Evolutionary conservation across 257 asterid species (phyloP), one percentile per base, ranked within the genome.

Genomic region (Ballota nigra): DNA sequence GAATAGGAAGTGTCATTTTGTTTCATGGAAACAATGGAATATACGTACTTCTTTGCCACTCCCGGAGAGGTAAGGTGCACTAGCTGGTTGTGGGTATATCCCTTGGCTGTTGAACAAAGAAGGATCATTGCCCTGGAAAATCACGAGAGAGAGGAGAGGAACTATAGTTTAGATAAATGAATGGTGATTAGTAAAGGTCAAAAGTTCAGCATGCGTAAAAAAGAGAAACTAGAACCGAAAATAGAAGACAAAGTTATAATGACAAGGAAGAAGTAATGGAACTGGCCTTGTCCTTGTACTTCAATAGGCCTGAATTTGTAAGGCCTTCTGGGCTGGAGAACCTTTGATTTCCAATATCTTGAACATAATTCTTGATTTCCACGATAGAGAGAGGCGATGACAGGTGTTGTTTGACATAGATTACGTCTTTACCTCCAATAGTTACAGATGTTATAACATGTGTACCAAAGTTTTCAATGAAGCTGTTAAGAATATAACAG

Each of bases 391-490:
- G 82, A 74, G 89, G 89, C 2, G 97, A 92, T 2, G 84, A 78
- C 10, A 77, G 70, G 70, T 89, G 96, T 71, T 89, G 97, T 68
- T 88, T 89, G 67, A 84, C 86, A 24, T 89, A 92, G 76, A 92
- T 86, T 66, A 87, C 92, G 81, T 92, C 97, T 84, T 92, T 89
- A 63, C 97, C 97, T 0, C 96, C 97, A 33, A 89, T 81, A 64
- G 94, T 92, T 43, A 92, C 82, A 49, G 96, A 89, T 61, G 92
- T 86, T 51, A 92, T 84, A 70, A 89, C 85, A 72, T 92, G 96
- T 7, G 97, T 92, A 68, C 97, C 97, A 43, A 86, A 92, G 78
- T 86, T 89, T 75, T 92, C 96, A 41, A 92, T 89, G 84, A 92
- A 92, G 82, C 97, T 92, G 89, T 60, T 34, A 80, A 55, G 63